These are phyloP conservation scores for Apiotrichum laibachii DNA, from an alignment of 1,284 basidiomycete species.

Conservation along the genomic window DNA sequence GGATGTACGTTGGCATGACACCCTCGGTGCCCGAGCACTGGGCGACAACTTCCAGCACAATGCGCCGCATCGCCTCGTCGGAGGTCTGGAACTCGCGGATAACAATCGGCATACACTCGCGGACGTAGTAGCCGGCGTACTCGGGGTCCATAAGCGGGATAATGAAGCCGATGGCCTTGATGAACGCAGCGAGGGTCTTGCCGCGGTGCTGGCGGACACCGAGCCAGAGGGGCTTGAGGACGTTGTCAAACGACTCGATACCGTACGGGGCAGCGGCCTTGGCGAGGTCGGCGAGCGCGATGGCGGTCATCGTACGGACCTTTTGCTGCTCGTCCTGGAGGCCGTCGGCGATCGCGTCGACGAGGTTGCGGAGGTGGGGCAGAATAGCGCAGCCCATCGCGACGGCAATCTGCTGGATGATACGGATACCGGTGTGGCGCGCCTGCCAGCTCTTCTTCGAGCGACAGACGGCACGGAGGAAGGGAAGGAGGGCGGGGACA, in stretches of 20 bases:
- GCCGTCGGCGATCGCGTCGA: conserved; percentile 94
- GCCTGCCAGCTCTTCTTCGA: conserved; percentile 99
- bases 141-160: conserved; percentile 99
- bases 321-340: conserved; percentile 98
- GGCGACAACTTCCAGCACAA: conserved; percentile 97
- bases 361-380: conserved; percentile 92
- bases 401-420: conserved; percentile 98
- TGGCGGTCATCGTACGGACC: conserved; percentile 97
- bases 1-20: conserved; percentile 89
- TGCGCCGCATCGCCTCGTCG: conserved; percentile 99
- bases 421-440: conserved; percentile 97
- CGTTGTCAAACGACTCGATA: conserved; percentile 98
- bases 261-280: conserved; percentile 98
- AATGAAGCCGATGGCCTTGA: conserved; percentile 99
- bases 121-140: conserved; percentile 96
- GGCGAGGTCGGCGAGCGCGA: conserved; percentile 92
- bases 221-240: conserved; percentile 96
- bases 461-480: conserved; percentile 96
- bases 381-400: conserved; percentile 99
- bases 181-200: conserved; percentile 94
- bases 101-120: conserved; percentile 94
- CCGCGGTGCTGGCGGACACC: conserved; percentile 97
- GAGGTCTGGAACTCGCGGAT: conserved; percentile 99
- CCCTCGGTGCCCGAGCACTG: conserved; percentile 98
- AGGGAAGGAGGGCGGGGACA: conserved; percentile 94